Percentiles rank a stretch among this genome's conserved stretches.
phyloP scores from a whole-genome alignment of 164 flowering plant genomes.

The Sedum album region DNA sequence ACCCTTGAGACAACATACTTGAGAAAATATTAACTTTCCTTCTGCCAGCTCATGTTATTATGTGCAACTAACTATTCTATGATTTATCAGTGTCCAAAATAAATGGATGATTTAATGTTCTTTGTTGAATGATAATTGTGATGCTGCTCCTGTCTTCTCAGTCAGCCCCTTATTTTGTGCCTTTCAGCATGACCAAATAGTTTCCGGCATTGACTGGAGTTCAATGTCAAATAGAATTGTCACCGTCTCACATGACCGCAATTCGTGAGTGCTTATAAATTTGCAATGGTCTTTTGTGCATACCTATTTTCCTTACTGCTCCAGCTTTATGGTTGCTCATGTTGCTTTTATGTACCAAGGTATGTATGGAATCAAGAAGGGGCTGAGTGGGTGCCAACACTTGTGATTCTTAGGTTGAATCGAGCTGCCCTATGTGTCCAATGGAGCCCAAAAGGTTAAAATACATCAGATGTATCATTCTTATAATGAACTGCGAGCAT shows the following conservation, averaged over 20 bases:
- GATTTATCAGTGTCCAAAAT: no score
- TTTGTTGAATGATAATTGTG: not conserved
- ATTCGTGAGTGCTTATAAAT: conserved; percentile 66
- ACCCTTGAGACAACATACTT: not conserved
- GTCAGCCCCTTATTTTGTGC: conserved; percentile 7
- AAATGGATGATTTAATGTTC: not conserved
- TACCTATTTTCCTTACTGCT: not conserved
- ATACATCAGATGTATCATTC: not conserved
- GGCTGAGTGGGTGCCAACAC: conserved; percentile 92
- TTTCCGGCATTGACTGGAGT: conserved; percentile 97
- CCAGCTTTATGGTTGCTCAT: not conserved
- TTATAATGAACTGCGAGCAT: not conserved
- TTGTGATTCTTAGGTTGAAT: conserved; percentile 89
- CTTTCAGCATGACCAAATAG: conserved; percentile 90
- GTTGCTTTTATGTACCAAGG: conserved; percentile 24
- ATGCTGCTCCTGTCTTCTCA: not conserved
- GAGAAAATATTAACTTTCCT: not conserved
- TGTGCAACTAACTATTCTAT: no score
- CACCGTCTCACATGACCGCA: conserved; percentile 97
- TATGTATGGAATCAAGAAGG: conserved; percentile 94
- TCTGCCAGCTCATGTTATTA: no score
- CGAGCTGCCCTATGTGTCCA: conserved; percentile 98
- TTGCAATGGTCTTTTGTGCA: not conserved
- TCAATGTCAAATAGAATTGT: conserved; percentile 74
- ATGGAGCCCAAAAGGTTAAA: conserved; percentile 89